A percentile compares a stretch with the other conserved stretches of the same genome.
Evolutionary conservation across 1,284 basidiomycete species (phyloP).

Genomic region (Tetrapyrgos nigripes): DNA sequence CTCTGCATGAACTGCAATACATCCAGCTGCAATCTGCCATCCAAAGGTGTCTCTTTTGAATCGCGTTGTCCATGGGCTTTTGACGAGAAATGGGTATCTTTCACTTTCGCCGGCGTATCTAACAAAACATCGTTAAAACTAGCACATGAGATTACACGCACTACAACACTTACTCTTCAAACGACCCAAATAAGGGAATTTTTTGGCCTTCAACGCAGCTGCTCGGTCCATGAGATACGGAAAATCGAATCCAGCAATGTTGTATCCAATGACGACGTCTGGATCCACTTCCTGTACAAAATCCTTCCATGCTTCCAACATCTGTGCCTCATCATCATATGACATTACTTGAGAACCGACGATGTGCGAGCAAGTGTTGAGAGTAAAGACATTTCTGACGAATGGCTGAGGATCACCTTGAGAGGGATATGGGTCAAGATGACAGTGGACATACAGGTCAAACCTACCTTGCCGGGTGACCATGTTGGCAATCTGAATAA

Average conservation of each 20-base stretch:
- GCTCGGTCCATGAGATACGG: conserved; percentile 94
- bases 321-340: conserved; percentile 74
- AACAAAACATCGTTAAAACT: conserved; percentile 11
- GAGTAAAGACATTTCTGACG: conserved; percentile 94
- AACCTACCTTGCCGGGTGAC: conserved; percentile 88
- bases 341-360: conserved; percentile 95
- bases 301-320: conserved; percentile 84
- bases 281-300: conserved; percentile 91
- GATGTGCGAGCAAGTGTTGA: conserved; percentile 92
- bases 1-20: conserved; percentile 96
- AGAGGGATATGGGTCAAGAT: conserved; percentile 37
- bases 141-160: not conserved
- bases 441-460: not conserved
- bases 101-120: conserved; percentile 82
- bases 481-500: conserved; percentile 98
- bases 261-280: conserved; percentile 94
- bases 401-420: conserved; percentile 87
- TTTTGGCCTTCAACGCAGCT: conserved; percentile 73
- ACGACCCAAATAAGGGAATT: conserved; percentile 83
- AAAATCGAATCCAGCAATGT: conserved; percentile 91
- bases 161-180: conserved; percentile 63
- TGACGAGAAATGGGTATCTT: conserved; percentile 94
- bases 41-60: conserved; percentile 89
- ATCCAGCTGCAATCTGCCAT: conserved; percentile 93
- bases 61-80: conserved; percentile 96